Evolutionary conservation across 140 eudicot species (phyloP), one percentile per base, ranked within the genome.

Genomic region (Bidens hawaiensis): DNA sequence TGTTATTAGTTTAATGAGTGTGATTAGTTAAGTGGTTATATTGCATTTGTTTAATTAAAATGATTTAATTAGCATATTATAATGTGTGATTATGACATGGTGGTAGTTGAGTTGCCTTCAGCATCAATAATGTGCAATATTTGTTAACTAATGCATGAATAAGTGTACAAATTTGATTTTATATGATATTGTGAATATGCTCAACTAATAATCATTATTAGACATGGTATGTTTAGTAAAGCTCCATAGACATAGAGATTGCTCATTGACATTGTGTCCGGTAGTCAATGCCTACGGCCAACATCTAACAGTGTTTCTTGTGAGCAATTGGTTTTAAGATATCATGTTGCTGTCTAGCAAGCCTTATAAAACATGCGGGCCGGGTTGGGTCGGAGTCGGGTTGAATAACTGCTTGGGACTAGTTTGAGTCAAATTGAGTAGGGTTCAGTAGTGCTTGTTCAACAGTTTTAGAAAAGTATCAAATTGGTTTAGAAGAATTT

Each of bases 41-140:
- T 31, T 58, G 26, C 46, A 58, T 18, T 58, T 16, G 27, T 16
- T 30, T 16, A 4, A 18, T 58, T 13, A 21, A 25, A 2, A 14
- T 26, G 2, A 2, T 54, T 54, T 54, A 27, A 13, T 54, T 15
- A n/a, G n/a, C n/a, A n/a, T n/a, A 23, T 53, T 26, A 6, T 5
- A n/a, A 34, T 12, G n/a, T 59, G 31, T 59, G 65, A 59, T 59
- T 59, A 57, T 31, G 45, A 30, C 8, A 57, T 57, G n/a, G 49
- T 59, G 65, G 65, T 59, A 36, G 65, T 59, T 34, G 19, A 19
- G 48, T 33, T 33, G 47, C 28, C 22, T 59, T 59, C 23, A 36
- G 49, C 27, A 34, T 18, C 48, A 31, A 30, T 5, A 15, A 15
- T 27, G 36, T 4, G 12, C 14, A 53, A 14, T 25, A 34, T 53